Base-by-base conservation (phyloP, 495 filamentous ascomycete genomes). In the Ascobolus immersus region DNA sequence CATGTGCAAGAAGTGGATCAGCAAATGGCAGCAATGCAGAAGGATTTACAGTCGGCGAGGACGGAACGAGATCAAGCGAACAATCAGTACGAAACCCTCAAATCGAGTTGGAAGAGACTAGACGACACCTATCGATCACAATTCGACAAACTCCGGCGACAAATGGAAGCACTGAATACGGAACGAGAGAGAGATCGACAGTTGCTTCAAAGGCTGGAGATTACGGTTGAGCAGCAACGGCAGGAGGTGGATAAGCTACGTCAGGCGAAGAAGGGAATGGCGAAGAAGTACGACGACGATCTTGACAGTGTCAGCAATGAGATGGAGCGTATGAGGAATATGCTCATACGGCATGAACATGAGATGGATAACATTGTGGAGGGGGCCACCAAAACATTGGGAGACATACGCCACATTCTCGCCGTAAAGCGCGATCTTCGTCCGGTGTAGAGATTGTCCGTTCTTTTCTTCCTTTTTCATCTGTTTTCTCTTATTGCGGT, bases 1-100 rank as follows among this genome's bases (percentile, higher is more conserved):
- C 63, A 65, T 38, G 55, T 72, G 51, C 64, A 73, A 39, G 59
- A 64, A 42, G 61, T 65, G 39, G 61, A 64, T 20, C 62, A 64
- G 15, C 64, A 70, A 40, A 61, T 71, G 21, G 69, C 76, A 28
- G 67, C 73, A 39, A 56, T 67, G 17, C 62, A 31, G 61, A 66
- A 32, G 54, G 66, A 30, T 62, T 67, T 29, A 40, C 52, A 22
- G 37, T 63, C 28, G 55, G 61, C 51, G 62, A 67, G 41, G 52
- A 59, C 13, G 17, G 37, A 49, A 37, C 35, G 47, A 21, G 56
- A 57, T 37, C 49, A 59, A 41, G 49, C 59, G 13, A 53, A 52
- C 5, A 61, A 57, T 10, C 64, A 77, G 37, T 81, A 82, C 44
- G 74, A 81, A 13, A 66, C 73, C 4, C 61, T 86, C 27, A 59